Conservation (phyloP, 148 eudicot species). For the Nyssa sinensis region DNA sequence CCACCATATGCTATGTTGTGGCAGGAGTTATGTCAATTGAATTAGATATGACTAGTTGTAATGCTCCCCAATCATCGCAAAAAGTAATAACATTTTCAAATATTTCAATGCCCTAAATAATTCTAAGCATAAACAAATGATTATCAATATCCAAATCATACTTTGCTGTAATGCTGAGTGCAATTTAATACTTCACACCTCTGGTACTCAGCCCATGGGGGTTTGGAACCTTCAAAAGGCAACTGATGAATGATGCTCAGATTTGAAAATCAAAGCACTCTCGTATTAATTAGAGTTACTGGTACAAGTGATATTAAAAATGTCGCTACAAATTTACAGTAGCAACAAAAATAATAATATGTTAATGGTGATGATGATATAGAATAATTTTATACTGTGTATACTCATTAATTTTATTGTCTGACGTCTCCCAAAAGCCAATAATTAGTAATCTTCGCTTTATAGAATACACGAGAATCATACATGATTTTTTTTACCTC, state of each 20-base stretch:
- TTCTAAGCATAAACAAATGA: not conserved
- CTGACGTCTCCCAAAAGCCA: not conserved
- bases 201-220: not conserved
- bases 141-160: not conserved
- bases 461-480: not conserved
- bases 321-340: not conserved
- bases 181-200: not conserved
- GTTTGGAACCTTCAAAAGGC: not conserved
- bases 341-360: not conserved
- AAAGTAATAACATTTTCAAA: not conserved
- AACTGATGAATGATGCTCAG: not conserved
- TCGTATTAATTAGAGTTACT: not conserved
- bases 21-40: not conserved
- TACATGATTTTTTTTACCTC: not conserved
- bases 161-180: not conserved
- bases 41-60: not conserved
- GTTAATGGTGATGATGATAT: not conserved
- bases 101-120: not conserved
- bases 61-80: not conserved
- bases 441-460: not conserved
- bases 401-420: too few relatives aligned
- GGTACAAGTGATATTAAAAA: not conserved
- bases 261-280: not conserved
- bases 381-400: too few relatives aligned
- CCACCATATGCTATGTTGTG: not conserved